phyloP scores from a whole-genome alignment of 2,329 filamentous ascomycete genomes.

The Lecanosticta acicola region DNA sequence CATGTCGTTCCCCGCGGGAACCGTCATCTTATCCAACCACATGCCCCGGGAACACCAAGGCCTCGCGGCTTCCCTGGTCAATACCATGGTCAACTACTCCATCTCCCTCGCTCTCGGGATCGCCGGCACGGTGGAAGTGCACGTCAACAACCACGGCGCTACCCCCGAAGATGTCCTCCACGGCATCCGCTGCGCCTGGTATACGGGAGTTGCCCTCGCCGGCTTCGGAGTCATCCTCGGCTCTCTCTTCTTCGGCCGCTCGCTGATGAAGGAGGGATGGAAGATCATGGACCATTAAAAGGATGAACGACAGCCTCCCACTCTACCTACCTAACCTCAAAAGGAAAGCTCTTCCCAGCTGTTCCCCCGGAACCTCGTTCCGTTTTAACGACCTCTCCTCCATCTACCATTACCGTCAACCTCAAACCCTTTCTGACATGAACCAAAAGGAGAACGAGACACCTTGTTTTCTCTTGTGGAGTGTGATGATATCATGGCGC shows the following conservation, averaged over 20 bases:
- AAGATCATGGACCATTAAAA: background rate
- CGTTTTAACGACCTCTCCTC: too few species aligned
- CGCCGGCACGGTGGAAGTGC: slow-evolving; percentile 55
- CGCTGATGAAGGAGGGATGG: slow-evolving; percentile 3
- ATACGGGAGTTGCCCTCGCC: slow-evolving; percentile 33
- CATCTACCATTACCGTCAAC: too few species aligned
- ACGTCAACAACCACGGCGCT: slow-evolving; percentile 36
- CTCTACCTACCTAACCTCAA: too few species aligned
- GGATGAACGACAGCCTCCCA: too few species aligned
- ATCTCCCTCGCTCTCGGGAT: slow-evolving; percentile 61
- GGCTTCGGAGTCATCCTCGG: slow-evolving; percentile 23
- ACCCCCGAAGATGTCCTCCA: slow-evolving; percentile 29
- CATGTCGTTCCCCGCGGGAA: slow-evolving; percentile 59
- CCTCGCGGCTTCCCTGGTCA: slow-evolving; percentile 52
- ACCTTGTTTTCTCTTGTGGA: too few species aligned
- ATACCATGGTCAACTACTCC: slow-evolving; percentile 61
- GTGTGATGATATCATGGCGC: too few species aligned
- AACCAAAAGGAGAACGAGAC: too few species aligned
- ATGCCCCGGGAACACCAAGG: slow-evolving; percentile 45
- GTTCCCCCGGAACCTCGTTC: too few species aligned
- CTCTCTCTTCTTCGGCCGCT: slow-evolving; percentile 19
- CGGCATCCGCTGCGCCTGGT: slow-evolving; percentile 38
- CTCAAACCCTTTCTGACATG: too few species aligned
- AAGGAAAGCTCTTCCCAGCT: too few species aligned
- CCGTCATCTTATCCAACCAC: slow-evolving; percentile 53